Base-by-base conservation (phyloP, 2,329 filamentous ascomycete species). In the Fusarium sp. region DNA sequence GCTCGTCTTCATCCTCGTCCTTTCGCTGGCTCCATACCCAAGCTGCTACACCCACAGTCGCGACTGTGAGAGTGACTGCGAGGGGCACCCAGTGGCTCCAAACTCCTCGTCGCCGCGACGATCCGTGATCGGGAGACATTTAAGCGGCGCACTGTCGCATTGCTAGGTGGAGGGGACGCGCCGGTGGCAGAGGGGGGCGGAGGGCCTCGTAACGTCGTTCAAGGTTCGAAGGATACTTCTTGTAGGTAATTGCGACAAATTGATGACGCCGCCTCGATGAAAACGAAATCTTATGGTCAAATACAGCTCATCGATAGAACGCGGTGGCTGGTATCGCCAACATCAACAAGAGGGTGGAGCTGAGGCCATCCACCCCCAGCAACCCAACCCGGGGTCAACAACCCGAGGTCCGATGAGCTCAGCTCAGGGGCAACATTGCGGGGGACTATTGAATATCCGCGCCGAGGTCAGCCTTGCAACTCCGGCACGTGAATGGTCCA, bases 21-120 rank as follows among this genome's bases (percentile, higher is more conserved):
- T 89, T 90, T 79, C 94, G 92, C 84, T 97, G 95, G 82, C 93
- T 97, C 95, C 95, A 98, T 70, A 95, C 91, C 96, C 96, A 98
- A 66, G 94, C 94, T 62, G 92, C 95, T 57, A 97, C 85, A 37
- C 95, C 95, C 64, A 93, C 92, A 24, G 95, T 94, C 70, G 96
- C 96, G 76, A 97, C 91, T 56, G 94, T 95, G 67, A 97, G 91
- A 59, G 95, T 98, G 74, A 98, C 84, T 74, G 92, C 92, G 66
- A 98, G 88, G 72, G 96, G 96, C 69, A 98, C 90, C 94, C 95
- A 98, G 85, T 97, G 96, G 79, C 92, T 90, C 84, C 94, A 90
- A 76, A 90, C 88, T 81, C 88, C 86, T 82, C 89, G 87, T 84
- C 89, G 87, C 82, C 88, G 86, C 78, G 90, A 90, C 79, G 88